Base-by-base conservation (phyloP, 1,139 yeast species). In the Yamadazyma diddensiae region DNA sequence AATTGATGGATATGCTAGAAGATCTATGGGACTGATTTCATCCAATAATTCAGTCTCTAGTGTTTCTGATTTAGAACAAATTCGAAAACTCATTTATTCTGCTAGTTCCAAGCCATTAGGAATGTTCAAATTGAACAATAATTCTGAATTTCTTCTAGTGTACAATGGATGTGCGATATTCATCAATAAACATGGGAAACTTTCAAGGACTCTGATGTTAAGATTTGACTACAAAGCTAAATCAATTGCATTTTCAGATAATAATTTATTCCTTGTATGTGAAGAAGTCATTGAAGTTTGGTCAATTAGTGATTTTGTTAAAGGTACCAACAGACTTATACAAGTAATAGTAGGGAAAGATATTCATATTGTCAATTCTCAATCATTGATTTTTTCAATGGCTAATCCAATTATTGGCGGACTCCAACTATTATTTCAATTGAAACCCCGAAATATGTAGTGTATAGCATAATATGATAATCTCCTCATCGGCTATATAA, bases 331-430 rank as follows among this genome's bases (percentile, higher is more conserved):
- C 34, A 67, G 69, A 27, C 72, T 87, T 16, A 71, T 78, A 26
- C 95, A 87, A 53, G 83, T 85, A 6, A 67, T 86, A 24, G 72
- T 80, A 6, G 94, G 95, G 10, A 82, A 81, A 49, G 80, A 78
- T 37, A 68, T 82, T 21, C 58, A 57, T 21, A 51, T 78, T 43
- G 46, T 80, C 15, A 65, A 63, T 23, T 53, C 54, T 8, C 64
- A 59, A 17, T 72, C 72, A 5, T 62, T 62, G 30, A 61, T 79
- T 16, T 59, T 83, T 20, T 59, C 71, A 2, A 65, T 84, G 67
- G 87, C 90, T 10, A 88, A 86, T 51, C 95, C 95, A 0, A 60
- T 62, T 41, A 70, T 74, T 6, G 62, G 70, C 2, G 88, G 82
- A 2, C 60, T 85, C 40, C 95, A 85, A 52, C 53, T 85, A 35